Percentiles rank a stretch among this genome's conserved stretches.
phyloP scores from a whole-genome alignment of 148 eudicot genomes.

The Camellia lanceoleosa region DNA sequence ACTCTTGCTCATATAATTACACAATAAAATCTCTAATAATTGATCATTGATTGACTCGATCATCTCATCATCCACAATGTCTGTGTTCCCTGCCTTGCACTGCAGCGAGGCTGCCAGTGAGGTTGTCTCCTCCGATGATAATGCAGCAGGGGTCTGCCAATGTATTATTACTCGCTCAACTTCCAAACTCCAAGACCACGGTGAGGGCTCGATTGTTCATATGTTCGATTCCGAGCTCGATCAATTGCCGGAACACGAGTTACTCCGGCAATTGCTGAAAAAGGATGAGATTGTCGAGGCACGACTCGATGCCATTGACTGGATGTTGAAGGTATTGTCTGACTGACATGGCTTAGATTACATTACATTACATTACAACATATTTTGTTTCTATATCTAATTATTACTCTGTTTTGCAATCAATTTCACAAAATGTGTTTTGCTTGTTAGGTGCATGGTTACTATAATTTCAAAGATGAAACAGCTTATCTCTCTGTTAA shows the following conservation, averaged over 20 bases:
- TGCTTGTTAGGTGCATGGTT: conserved; percentile 1
- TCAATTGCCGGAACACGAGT: neutral
- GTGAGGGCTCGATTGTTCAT: neutral
- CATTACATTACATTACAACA: no score
- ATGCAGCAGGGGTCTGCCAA: neutral
- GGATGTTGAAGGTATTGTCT: conserved; percentile 15
- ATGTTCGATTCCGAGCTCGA: conserved; percentile 9
- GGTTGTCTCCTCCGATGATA: neutral
- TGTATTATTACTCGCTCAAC: neutral
- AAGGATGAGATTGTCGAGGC: neutral
- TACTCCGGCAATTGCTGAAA: neutral
- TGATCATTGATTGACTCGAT: neutral
- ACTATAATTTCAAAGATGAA: conserved; percentile 8
- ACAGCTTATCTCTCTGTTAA: conserved; percentile 11
- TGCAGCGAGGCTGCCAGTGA: conserved; percentile 3
- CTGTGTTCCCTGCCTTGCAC: neutral
- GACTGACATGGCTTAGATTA: no score
- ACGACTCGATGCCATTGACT: neutral
- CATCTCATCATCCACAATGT: neutral
- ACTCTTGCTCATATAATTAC: neutral
- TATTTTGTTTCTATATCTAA: neutral
- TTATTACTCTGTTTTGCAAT: neutral
- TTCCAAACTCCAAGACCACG: neutral
- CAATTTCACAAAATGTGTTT: neutral
- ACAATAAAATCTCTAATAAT: neutral